These are phyloP conservation scores for Nothophaeocryptopus gaeumannii DNA, from an alignment of 2,329 filamentous ascomycete genomes.

Conservation along the genomic window DNA sequence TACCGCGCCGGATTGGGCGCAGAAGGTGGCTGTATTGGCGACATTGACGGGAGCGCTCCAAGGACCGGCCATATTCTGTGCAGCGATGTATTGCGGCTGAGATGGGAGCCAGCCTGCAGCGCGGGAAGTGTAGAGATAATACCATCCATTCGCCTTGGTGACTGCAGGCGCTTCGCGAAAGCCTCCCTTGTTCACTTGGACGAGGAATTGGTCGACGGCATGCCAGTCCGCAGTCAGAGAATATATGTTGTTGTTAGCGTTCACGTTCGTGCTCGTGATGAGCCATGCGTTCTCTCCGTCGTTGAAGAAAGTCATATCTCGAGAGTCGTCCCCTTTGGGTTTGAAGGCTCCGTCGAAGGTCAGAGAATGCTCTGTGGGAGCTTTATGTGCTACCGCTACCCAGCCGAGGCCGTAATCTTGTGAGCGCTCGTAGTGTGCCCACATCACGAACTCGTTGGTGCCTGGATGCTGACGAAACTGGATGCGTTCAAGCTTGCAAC, in stretches of 20 bases:
- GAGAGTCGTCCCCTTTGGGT: constrained; percentile 21
- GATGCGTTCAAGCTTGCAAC: constrained; percentile 23
- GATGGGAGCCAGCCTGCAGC: constrained; percentile 26
- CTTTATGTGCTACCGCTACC: constrained; percentile 23
- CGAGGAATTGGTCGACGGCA: constrained; percentile 13
- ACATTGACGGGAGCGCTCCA: constrained; percentile 19
- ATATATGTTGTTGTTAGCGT: constrained; percentile 26
- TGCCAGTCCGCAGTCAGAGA: constrained; percentile 22
- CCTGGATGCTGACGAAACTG: constrained; percentile 15
- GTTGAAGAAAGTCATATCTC: constrained; percentile 25
- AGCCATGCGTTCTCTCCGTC: constrained; percentile 19
- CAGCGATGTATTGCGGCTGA: constrained; percentile 17
- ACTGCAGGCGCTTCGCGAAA: constrained; percentile 23
- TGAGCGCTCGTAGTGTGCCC: constrained; percentile 22
- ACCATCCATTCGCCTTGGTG: constrained; percentile 14
- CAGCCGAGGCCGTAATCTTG: constrained; percentile 21
- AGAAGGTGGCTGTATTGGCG: constrained; percentile 20
- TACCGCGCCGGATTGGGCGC: constrained; percentile 22
- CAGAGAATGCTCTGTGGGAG: constrained; percentile 11
- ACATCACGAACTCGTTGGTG: constrained; percentile 21
- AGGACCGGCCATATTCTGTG: constrained; percentile 15
- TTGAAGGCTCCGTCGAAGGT: constrained; percentile 21
- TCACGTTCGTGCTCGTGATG: constrained; percentile 20
- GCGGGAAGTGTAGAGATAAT: constrained; percentile 23
- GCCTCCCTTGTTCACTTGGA: constrained; percentile 16